phyloP scores from a whole-genome alignment of 768 basidiomycete genomes.

The Lyophyllum shimeji region DNA sequence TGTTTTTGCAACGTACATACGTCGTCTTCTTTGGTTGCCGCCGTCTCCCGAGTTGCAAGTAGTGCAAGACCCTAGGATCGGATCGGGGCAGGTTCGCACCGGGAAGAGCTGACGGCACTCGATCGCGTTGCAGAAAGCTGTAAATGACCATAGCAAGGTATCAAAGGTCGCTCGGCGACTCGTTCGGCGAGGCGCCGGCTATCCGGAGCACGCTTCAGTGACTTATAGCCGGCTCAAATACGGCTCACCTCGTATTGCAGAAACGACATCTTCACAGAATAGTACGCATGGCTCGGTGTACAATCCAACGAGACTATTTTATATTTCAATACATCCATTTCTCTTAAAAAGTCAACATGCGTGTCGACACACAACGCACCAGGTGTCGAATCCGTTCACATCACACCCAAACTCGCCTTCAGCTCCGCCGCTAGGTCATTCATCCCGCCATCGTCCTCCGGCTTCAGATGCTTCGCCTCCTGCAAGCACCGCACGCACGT shows the following conservation, averaged over 20 bases:
- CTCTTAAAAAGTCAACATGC: not conserved
- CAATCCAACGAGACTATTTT: not conserved
- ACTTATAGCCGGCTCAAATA: not conserved
- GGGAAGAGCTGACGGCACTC: no score
- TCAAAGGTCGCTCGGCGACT: no score
- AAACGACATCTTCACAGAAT: not conserved
- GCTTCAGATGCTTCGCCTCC: conserved; percentile 47
- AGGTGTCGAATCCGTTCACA: conserved; percentile 19
- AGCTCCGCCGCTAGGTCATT: conserved; percentile 59
- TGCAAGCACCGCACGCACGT: conserved; percentile 63
- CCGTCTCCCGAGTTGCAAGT: no score
- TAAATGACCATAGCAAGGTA: no score
- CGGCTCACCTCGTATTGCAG: not conserved
- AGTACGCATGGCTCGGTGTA: not conserved
- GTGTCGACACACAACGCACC: not conserved
- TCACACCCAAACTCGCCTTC: conserved; percentile 63
- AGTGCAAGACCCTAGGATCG: not conserved
- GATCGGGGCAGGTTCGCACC: no score
- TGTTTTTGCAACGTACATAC: no score
- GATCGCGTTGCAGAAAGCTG: no score
- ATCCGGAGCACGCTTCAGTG: not conserved
- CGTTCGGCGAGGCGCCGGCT: not conserved
- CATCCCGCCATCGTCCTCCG: conserved; percentile 31
- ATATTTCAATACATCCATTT: not conserved
- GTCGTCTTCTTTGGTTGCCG: no score